A percentile compares a stretch with the other conserved stretches of the same genome.
phyloP scores from a whole-genome alignment of 129 eudicot species.

The Tagetes patula region DNA sequence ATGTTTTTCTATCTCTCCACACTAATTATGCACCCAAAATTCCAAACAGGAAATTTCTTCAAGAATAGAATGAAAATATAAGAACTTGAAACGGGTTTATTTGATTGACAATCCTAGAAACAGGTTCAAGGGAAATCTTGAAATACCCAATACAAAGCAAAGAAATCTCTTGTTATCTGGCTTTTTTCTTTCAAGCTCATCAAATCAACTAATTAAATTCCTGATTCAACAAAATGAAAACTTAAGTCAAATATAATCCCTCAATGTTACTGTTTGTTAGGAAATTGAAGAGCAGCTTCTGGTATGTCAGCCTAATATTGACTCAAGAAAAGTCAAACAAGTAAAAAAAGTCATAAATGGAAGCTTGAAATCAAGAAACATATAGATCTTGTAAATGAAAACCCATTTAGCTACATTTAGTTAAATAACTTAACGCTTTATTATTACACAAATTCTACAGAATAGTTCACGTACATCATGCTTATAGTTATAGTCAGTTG shows the following conservation, averaged over 20 bases:
- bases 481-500: background rate
- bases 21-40: conserved; percentile 14
- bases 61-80: conserved; percentile 13
- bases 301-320: conserved; percentile 14
- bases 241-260: conserved; percentile 19
- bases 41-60: conserved; percentile 3
- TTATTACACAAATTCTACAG: background rate
- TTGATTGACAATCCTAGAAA: background rate
- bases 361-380: conserved; percentile 37
- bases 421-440: background rate
- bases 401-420: conserved; percentile 2
- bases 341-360: conserved; percentile 28
- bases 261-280: background rate
- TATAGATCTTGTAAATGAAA: conserved; percentile 9
- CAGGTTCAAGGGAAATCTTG: background rate
- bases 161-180: background rate
- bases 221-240: conserved; percentile 37
- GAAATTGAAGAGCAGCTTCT: conserved; percentile 21
- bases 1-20: conserved; percentile 29
- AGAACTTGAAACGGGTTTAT: conserved; percentile 20
- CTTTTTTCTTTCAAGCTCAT: conserved; percentile 20
- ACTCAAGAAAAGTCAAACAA: conserved; percentile 27
- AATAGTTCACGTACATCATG: conserved; percentile 10
- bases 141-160: background rate
- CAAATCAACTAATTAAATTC: conserved; percentile 26